Evolutionary conservation across 2,329 filamentous ascomycete genomes (phyloP).

Genomic region (Pseudogymnoascus sp.): DNA sequence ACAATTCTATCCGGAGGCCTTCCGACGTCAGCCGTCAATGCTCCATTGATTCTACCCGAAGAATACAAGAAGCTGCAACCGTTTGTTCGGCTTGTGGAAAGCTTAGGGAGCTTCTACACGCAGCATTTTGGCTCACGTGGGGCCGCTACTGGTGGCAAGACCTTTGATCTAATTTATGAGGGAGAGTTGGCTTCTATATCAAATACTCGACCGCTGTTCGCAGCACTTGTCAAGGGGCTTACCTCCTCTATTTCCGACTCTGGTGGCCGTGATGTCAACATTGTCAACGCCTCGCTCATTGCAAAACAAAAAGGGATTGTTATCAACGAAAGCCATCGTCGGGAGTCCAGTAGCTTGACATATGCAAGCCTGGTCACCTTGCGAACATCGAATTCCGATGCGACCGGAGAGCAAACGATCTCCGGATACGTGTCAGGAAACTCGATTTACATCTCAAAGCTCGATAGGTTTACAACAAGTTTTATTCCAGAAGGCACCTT

Average conservation of each 20-base stretch:
- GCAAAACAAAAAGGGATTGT: slow-evolving; percentile 71
- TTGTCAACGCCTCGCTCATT: slow-evolving; percentile 71
- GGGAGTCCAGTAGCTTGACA: slow-evolving; percentile 53
- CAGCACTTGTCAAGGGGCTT: slow-evolving; percentile 71
- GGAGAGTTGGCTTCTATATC: slow-evolving; percentile 64
- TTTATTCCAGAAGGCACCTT: slow-evolving; percentile 68
- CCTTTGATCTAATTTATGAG: slow-evolving; percentile 71
- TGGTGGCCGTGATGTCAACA: slow-evolving; percentile 65
- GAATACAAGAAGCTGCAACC: slow-evolving; percentile 73
- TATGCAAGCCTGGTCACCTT: slow-evolving; percentile 68
- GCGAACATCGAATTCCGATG: slow-evolving; percentile 34
- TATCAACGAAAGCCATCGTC: slow-evolving; percentile 64
- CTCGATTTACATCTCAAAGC: slow-evolving; percentile 60
- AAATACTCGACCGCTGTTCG: slow-evolving; percentile 72
- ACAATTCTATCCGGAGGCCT: slow-evolving; percentile 66
- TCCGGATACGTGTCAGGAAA: slow-evolving; percentile 62
- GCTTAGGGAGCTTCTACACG: slow-evolving; percentile 72
- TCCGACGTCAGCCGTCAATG: slow-evolving; percentile 71
- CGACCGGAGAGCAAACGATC: slow-evolving; percentile 35
- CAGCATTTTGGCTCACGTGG: slow-evolving; percentile 54
- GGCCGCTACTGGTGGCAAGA: slow-evolving; percentile 48
- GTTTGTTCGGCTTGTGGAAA: slow-evolving; percentile 68
- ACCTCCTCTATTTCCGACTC: slow-evolving; percentile 60
- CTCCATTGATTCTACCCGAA: slow-evolving; percentile 71
- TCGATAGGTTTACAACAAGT: slow-evolving; percentile 66